Conservation (phyloP, 2,329 filamentous ascomycete species). For the Colletotrichum neosansevieriae region DNA sequence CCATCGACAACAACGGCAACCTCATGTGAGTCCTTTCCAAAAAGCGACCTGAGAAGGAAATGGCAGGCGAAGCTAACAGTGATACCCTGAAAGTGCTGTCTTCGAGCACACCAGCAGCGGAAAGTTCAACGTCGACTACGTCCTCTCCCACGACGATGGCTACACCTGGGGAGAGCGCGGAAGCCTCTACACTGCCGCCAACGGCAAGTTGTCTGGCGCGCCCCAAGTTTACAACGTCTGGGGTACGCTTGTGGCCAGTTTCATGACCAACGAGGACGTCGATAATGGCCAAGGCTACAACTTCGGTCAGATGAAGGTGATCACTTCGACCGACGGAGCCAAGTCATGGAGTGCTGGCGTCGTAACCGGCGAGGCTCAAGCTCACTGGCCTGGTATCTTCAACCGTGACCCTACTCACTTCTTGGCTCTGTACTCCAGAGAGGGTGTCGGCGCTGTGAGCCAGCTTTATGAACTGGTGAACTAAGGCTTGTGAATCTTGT, state of each 20-base stretch:
- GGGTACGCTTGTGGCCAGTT: conserved; percentile 55
- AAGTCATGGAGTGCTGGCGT: conserved; percentile 45
- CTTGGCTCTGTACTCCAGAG: conserved; percentile 46
- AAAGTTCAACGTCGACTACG: conserved; percentile 52
- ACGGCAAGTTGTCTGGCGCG: conserved; percentile 52
- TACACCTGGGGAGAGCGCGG: conserved; percentile 53
- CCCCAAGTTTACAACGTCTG: conserved; percentile 58
- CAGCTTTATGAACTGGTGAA: conserved; percentile 36
- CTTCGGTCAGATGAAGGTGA: conserved; percentile 45
- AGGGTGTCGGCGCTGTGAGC: conserved; percentile 45
- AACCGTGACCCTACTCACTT: conserved; percentile 42
- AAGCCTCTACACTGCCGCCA: conserved; percentile 52
- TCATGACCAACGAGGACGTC: conserved; percentile 59
- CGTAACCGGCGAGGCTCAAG: conserved; percentile 44
- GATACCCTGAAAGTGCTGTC: conserved; percentile 46
- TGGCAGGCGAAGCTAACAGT: not conserved
- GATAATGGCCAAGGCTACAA: conserved; percentile 44
- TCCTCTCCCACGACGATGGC: conserved; percentile 56
- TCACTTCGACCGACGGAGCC: conserved; percentile 46
- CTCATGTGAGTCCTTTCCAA: conserved; percentile 47
- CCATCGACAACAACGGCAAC: conserved; percentile 45
- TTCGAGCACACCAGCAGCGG: conserved; percentile 55
- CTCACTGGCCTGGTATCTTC: conserved; percentile 51
- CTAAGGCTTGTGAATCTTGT: not conserved
- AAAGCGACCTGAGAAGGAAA: not conserved